Base-by-base conservation (phyloP, 2,329 filamentous ascomycete genomes). In the Sclerotinia glacialis region DNA sequence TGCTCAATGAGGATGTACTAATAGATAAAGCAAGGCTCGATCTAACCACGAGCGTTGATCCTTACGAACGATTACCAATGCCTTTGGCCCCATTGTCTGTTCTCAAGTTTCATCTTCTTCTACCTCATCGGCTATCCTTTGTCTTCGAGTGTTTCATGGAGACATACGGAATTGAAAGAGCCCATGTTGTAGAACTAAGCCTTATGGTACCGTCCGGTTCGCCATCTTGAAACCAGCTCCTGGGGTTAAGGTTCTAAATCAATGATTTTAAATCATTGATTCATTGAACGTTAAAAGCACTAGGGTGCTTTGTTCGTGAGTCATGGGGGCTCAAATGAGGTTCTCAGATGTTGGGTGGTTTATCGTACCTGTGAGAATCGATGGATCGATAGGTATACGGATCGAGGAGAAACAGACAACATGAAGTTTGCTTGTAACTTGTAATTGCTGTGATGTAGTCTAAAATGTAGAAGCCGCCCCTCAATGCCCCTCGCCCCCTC, bases 81-180 rank as follows among this genome's bases (percentile, higher is more conserved):
- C 9, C n/a, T n/a, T 56, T 46, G 18, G 40, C 6, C 28, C 50
- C 26, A 34, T 60, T 60, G 56, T 60, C 42, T 60, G 42, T 60
- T 53, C 49, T 55, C 63, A 42, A 21, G 63, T 65, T 65, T 65
- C 63, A 65, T 50, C 44, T 52, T 59, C 52, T 42, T 42, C 42
- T 50, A 21, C 23, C 31, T 34, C 34, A 31, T 44, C 63, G 53
- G 42, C 28, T 59, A 26, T 14, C 34, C 18, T 37, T 47, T 59
- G 34, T 46, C 31, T 26, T 54, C 14, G 40, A 52, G 23, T 26
- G 18, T 44, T 8, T 54, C 28, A 54, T 40, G 28, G 28, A 46
- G 14, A 52, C 21, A 8, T 16, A n/a, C 7, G 2, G 55, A 62
- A 34, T 16, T 21, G n/a, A 50, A 50, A 40, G 28, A 26, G 46